Evolutionary conservation across 2,329 filamentous ascomycete species (phyloP).

Genomic region (Biscogniauxia mediterranea): DNA sequence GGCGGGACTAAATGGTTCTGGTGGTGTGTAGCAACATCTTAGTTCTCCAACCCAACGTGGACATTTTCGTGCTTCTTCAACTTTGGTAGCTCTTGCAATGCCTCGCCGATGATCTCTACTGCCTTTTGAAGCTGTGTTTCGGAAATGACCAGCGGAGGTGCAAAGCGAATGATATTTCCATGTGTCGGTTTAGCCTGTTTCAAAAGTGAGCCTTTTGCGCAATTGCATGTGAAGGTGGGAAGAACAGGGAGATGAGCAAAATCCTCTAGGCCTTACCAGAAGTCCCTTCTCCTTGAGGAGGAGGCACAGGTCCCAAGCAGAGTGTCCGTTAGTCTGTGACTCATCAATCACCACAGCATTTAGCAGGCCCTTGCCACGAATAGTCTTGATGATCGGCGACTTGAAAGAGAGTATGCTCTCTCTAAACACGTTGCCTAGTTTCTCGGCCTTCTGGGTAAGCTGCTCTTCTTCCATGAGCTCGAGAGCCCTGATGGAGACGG

Average conservation of each 20-base stretch:
- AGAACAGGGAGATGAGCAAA: constrained; percentile 21
- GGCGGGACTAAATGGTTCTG: constrained; percentile 5
- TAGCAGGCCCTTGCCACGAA: constrained; percentile 89
- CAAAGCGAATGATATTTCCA: constrained; percentile 96
- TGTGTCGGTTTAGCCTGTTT: constrained; percentile 93
- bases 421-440: constrained; percentile 79
- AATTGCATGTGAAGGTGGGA: constrained; percentile 3
- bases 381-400: constrained; percentile 74
- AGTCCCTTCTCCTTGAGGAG: constrained; percentile 93
- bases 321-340: constrained; percentile 76
- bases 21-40: constrained; percentile 13
- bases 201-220: constrained; percentile 25
- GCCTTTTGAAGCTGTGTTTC: constrained; percentile 81
- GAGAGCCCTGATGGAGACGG: constrained; percentile 90
- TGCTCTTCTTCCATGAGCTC: constrained; percentile 92
- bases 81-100: constrained; percentile 76
- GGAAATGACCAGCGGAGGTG: constrained; percentile 92
- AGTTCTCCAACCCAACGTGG: constrained; percentile 29
- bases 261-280: constrained; percentile 59
- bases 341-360: constrained; percentile 98
- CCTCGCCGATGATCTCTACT: constrained; percentile 75
- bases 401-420: constrained; percentile 72
- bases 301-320: constrained; percentile 95
- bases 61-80: constrained; percentile 45
- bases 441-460: constrained; percentile 78